These are phyloP conservation scores for Xylaria castorea DNA, from an alignment of 495 filamentous ascomycete species.

Conservation along the genomic window DNA sequence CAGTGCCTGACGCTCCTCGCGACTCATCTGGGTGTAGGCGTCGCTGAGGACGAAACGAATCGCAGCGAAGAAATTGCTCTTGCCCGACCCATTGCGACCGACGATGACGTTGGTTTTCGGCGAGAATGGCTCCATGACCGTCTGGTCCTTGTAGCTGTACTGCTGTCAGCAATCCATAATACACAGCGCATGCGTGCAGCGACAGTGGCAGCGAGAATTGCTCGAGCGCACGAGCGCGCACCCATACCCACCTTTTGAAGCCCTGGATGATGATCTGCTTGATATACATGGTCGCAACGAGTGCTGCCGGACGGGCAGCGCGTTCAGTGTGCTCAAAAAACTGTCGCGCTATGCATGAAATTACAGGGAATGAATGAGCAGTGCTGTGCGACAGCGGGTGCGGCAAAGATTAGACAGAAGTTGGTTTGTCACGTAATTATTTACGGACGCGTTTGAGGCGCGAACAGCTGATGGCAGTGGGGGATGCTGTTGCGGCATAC, in stretches of 20 bases:
- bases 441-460: slow-evolving; percentile 31
- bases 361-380: neutral
- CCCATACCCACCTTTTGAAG: slow-evolving; percentile 84
- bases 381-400: slow-evolving; percentile 18
- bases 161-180: slow-evolving; percentile 28
- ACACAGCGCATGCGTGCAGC: neutral
- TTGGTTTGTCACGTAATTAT: slow-evolving; percentile 30
- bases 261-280: slow-evolving; percentile 99
- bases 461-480: slow-evolving; percentile 22
- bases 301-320: slow-evolving; percentile 44
- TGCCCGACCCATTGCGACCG: slow-evolving; percentile 97
- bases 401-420: slow-evolving; percentile 12
- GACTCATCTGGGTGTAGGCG: slow-evolving; percentile 94
- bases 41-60: slow-evolving; percentile 98
- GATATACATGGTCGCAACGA: slow-evolving; percentile 81
- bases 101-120: slow-evolving; percentile 99
- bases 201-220: slow-evolving; percentile 7
- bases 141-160: slow-evolving; percentile 96
- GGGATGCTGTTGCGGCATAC: slow-evolving; percentile 3
- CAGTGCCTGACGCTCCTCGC: slow-evolving; percentile 93
- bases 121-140: slow-evolving; percentile 97
- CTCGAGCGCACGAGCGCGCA: slow-evolving; percentile 10
- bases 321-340: slow-evolving; percentile 34
- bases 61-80: slow-evolving; percentile 99
- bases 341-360: slow-evolving; percentile 32